phyloP scores from a whole-genome alignment of 2,329 filamentous ascomycete species.

The Xylariaceae sp. region DNA sequence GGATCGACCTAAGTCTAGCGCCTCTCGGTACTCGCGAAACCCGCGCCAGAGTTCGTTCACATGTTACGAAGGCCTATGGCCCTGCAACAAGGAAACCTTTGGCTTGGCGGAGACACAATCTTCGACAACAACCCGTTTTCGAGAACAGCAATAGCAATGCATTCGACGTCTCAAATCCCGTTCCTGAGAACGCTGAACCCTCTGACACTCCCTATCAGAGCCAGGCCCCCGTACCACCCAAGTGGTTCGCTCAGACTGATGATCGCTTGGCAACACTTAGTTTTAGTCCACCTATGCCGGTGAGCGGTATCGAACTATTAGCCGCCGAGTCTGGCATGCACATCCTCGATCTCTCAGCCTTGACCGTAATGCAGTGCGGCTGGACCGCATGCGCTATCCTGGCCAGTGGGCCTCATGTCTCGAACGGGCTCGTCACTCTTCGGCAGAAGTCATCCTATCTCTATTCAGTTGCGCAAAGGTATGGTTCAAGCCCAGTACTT shows the following conservation, averaged over 20 bases:
- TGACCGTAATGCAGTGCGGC: constrained; percentile 13
- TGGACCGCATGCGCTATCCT: constrained; percentile 11
- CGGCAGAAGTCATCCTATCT: constrained; percentile 10
- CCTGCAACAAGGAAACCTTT: background rate
- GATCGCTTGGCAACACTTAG: background rate
- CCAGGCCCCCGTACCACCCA: too few relatives aligned
- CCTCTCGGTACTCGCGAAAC: constrained; percentile 2
- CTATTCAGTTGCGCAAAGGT: constrained; percentile 9
- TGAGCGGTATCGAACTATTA: constrained; percentile 11
- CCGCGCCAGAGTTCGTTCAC: constrained; percentile 3
- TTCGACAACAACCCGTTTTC: background rate
- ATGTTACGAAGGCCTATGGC: constrained; percentile 3
- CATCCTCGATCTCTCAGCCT: constrained; percentile 14
- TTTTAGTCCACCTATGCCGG: constrained; percentile 6
- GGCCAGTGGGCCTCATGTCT: constrained; percentile 1
- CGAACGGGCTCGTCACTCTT: constrained; percentile 8
- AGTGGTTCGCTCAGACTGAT: too few relatives aligned
- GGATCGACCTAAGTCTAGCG: constrained; percentile 5
- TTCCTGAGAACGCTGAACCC: background rate
- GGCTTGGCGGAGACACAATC: background rate
- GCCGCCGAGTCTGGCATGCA: constrained; percentile 11
- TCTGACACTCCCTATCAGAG: background rate
- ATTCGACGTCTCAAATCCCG: background rate
- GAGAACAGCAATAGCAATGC: background rate
- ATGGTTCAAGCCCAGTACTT: constrained; percentile 9